phyloP scores from a whole-genome alignment of 2,329 filamentous ascomycete species.

The Paracoccidioides brasiliensis region DNA sequence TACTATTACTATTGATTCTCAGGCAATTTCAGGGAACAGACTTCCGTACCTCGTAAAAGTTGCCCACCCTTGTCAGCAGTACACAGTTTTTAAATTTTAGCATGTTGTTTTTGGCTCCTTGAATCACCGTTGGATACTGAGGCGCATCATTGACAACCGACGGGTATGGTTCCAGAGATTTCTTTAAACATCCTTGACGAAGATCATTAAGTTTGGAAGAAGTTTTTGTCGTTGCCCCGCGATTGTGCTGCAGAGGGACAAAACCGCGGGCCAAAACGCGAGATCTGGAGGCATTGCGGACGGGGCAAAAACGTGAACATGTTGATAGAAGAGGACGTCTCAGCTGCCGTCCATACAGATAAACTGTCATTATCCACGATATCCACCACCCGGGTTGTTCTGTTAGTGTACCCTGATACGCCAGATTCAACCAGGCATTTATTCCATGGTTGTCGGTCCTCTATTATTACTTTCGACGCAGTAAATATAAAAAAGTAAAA shows the following conservation, averaged over 20 bases:
- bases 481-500: neutral
- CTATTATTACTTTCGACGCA: too few relatives aligned
- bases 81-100: constrained; percentile 82
- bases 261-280: neutral
- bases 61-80: constrained; percentile 77
- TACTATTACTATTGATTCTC: neutral
- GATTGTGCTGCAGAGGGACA: constrained; percentile 2
- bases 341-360: constrained; percentile 1
- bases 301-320: neutral
- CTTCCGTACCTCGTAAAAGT: constrained; percentile 67
- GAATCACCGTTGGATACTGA: constrained; percentile 73
- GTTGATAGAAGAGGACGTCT: neutral
- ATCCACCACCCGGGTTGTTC: neutral
- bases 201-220: constrained; percentile 35
- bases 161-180: constrained; percentile 29
- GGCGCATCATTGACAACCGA: constrained; percentile 36
- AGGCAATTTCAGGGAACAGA: neutral
- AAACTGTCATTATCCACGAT: constrained; percentile 8
- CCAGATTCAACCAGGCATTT: constrained; percentile 10
- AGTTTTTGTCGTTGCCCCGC: constrained; percentile 26
- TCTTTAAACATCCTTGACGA: constrained; percentile 44
- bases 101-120: constrained; percentile 83
- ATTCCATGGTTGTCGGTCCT: neutral
- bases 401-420: constrained; percentile 14
- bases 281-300: neutral